phyloP scores from a whole-genome alignment of 2,329 filamentous ascomycete genomes.

The Ambrosiella cleistominuta region DNA sequence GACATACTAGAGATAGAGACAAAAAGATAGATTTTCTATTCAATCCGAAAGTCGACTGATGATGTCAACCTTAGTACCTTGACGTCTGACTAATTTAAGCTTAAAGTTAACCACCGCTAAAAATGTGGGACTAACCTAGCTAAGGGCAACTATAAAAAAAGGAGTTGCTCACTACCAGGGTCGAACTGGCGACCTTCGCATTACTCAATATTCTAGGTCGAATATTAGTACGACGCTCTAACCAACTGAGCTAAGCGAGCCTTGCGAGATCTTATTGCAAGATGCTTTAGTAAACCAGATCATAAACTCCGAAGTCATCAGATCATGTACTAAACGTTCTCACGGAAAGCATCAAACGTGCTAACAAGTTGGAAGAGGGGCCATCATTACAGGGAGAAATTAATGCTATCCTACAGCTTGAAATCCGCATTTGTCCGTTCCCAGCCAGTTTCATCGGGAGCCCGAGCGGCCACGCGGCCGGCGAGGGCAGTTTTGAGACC shows the following conservation, averaged over 20 bases:
- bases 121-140: slow-evolving; percentile 5
- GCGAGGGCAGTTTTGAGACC: slow-evolving; percentile 54
- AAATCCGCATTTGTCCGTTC: slow-evolving; percentile 59
- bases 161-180: slow-evolving; percentile 12
- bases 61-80: background rate
- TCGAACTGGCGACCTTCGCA: slow-evolving; percentile 13
- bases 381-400: background rate
- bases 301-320: background rate
- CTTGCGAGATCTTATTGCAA: slow-evolving; percentile 11
- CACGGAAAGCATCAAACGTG: background rate
- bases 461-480: slow-evolving; percentile 46
- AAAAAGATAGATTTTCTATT: too few species aligned
- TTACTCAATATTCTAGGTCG: slow-evolving; percentile 9
- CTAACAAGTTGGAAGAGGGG: background rate
- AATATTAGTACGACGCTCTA: slow-evolving; percentile 13
- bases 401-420: slow-evolving; percentile 39
- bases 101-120: background rate
- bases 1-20: too few species aligned
- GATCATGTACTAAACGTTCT: background rate
- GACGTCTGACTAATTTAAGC: background rate
- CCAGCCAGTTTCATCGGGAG: slow-evolving; percentile 41
- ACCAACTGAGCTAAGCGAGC: slow-evolving; percentile 13
- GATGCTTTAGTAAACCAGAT: background rate
- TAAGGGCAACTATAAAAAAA: slow-evolving; percentile 7
- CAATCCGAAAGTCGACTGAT: too few species aligned